Evolutionary conservation across 192 early-diverging fungal species (phyloP), one percentile per base, ranked within the genome.

Genomic region (Umbelopsis vinacea): DNA sequence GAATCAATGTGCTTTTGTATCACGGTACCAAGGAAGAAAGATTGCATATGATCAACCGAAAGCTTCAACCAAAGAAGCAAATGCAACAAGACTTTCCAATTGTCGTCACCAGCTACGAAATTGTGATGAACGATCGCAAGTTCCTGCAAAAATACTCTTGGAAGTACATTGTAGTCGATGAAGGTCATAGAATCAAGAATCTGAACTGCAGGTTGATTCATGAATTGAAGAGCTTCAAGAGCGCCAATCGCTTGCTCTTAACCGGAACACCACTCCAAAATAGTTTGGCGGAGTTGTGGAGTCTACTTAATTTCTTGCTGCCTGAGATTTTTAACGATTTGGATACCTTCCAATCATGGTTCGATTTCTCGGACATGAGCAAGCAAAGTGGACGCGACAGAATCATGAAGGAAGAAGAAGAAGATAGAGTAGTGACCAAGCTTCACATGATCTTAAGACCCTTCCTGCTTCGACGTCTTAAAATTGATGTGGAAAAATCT

Each of bases 161-260:
- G 94, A 94, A 95, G 71, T 97, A 92, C 74, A 92, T 98, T 45
- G 89, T 99, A 22, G 89, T 98, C 6, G 97, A 99, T 71, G 96
- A 99, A 83, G 97, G 95, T 3, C 97, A 99, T 74, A 90, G 96
- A 19, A 83, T 99, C 82, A 99, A 99, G 76, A 99, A 99, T 82
- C 82, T 95, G 80, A 91, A 97, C 71, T 96, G 95, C 82, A 91
- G 90, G 73, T 81, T 97, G 52, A 88, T 97, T 46, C 83, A 86
- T 8, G 96, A 97, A 53, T 84, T 99, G 35, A 97, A 96, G 71
- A 78, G 81, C 1, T 94, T 94, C 82, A 84, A 90, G 47, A 89
- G 89, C 63, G 90, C 92, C n/a, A 97, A 96, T 76, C 84, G 96
- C 9, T 79, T 97, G 47, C 79, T 99, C 7, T 82, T 99, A 47